Evolutionary conservation across 1,284 basidiomycete genomes (phyloP), one percentile per base, ranked within the genome.

Genomic region (Microbotryomycetes sp.): DNA sequence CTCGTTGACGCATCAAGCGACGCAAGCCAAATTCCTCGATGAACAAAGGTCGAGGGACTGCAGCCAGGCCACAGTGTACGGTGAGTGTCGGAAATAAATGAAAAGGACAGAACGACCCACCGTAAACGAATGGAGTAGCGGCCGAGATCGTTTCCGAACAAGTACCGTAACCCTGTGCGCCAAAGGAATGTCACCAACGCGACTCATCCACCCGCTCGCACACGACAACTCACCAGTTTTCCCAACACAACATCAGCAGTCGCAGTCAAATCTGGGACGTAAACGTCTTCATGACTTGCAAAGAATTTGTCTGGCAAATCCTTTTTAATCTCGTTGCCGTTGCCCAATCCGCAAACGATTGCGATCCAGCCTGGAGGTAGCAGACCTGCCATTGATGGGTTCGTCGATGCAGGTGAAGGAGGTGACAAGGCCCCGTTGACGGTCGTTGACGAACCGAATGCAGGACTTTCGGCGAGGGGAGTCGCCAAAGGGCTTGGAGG

Each of bases 261-360:
- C 1, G 85, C 85, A 26, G 83, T 87, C 64, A 89, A 72, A 73
- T 88, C 85, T 9, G 87, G 87, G 82, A 89, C 87, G 73, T 88
- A 88, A 45, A 87, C 82, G 69, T 86, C 82, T 73, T 78, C 79
- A 31, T 86, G 85, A 5, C 85, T 86, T 47, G 87, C 81, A 70
- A 81, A 89, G 75, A 88, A 87, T n/a, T 80, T 79, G 23, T 82
- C 80, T 0, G 87, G 87, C 15, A 88, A 73, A 47, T 77, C 78
- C 18, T 76, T 77, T 13, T 64, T 45, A 27, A 69, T 64, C 48
- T 59, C 62, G 30, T 68, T 61, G 46, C 76, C 77, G 51, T 78
- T 77, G 11, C 75, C 76, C 30, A 85, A 81, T 13, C 87, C 86
- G 70, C 87, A 88, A 5, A 89, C 83, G 57, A 89, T 79, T 3